Conservation (phyloP, 2,329 filamentous ascomycete species). For the Delphinella strobiligena region DNA sequence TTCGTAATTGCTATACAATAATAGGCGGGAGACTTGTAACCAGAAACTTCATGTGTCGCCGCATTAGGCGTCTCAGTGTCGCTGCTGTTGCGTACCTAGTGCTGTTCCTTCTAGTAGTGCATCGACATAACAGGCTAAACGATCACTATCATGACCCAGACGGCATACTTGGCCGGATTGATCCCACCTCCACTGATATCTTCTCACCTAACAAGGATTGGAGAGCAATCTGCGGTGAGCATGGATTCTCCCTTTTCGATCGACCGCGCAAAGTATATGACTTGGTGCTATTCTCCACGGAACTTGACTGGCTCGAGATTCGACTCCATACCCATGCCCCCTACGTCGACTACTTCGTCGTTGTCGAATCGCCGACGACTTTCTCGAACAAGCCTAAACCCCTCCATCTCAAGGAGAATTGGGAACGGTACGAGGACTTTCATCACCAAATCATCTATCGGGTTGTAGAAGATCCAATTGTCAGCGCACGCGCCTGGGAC, state of each 20-base stretch:
- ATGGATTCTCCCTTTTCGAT: not conserved
- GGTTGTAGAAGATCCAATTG: conserved; percentile 6
- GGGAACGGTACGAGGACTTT: conserved; percentile 6
- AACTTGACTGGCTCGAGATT: conserved; percentile 2
- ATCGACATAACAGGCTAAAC: too few relatives aligned
- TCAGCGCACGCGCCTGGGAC: conserved; percentile 7
- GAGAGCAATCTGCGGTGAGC: not conserved
- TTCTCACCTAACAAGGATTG: not conserved
- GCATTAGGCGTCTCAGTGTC: too few relatives aligned
- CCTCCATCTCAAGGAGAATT: conserved; percentile 5
- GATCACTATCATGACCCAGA: too few relatives aligned
- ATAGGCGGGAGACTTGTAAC: too few relatives aligned
- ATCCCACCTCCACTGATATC: too few relatives aligned
- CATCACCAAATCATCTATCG: conserved; percentile 8
- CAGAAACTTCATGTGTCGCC: too few relatives aligned
- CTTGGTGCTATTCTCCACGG: conserved; percentile 1
- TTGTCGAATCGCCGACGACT: conserved; percentile 8
- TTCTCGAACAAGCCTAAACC: conserved; percentile 6
- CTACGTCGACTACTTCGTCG: conserved; percentile 9
- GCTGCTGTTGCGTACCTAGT: too few relatives aligned
- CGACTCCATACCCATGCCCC: not conserved
- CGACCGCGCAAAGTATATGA: conserved; percentile 1
- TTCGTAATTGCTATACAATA: too few relatives aligned
- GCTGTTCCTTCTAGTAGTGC: too few relatives aligned
- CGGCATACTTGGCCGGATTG: too few relatives aligned